Evolutionary conservation across 225 moss, liverwort and hornwort species (phyloP).

Genomic region (Physcomitrium patens): DNA sequence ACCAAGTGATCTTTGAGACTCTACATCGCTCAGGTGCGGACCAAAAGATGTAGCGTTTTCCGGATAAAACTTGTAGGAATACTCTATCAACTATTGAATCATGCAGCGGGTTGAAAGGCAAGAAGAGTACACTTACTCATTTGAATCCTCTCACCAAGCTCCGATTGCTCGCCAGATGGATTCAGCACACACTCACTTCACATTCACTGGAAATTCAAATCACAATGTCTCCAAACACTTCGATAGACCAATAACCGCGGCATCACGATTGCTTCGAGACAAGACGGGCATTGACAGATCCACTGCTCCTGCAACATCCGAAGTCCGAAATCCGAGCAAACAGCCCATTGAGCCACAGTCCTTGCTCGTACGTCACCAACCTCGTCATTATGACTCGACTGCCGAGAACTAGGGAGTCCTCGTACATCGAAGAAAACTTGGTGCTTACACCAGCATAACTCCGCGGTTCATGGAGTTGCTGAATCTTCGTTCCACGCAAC

Average conservation of each 20-base stretch:
- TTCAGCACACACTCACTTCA: background rate
- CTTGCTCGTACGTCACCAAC: conserved; percentile 1
- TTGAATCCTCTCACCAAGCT: too few species aligned
- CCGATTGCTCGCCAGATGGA: too few species aligned
- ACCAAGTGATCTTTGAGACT: background rate
- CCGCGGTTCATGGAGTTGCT: background rate
- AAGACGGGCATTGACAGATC: background rate
- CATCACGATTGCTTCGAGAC: background rate
- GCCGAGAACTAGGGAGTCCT: background rate
- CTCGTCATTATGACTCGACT: background rate
- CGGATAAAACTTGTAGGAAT: background rate
- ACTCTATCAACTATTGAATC: background rate
- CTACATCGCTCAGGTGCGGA: background rate
- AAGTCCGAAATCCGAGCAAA: background rate
- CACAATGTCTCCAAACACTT: too few species aligned
- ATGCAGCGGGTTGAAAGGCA: background rate
- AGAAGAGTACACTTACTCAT: too few species aligned
- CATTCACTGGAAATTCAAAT: conserved; percentile 4
- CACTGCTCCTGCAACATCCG: background rate
- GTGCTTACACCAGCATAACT: conserved; percentile 21
- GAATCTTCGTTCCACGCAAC: too few species aligned
- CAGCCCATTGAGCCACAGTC: background rate
- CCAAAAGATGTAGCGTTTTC: background rate
- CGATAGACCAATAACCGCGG: background rate
- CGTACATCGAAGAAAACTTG: conserved; percentile 3